Percentiles rank a stretch among this genome's conserved stretches.
These are phyloP conservation scores for Trichoderma polysporum DNA, from an alignment of 2,329 filamentous ascomycete genomes.

Conservation along the genomic window DNA sequence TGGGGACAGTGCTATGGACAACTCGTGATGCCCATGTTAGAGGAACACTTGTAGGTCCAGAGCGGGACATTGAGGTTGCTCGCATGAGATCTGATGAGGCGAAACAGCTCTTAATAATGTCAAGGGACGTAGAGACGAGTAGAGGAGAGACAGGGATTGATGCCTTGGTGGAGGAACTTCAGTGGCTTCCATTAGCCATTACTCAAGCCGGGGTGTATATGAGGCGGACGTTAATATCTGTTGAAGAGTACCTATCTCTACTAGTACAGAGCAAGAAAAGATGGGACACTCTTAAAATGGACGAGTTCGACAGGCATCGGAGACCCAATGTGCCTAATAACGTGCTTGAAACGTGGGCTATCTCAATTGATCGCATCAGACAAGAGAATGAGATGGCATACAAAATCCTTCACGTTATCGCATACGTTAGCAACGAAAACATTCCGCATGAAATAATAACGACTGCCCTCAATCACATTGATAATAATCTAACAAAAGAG, in stretches of 20 bases:
- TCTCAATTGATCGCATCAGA: neutral
- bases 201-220: neutral
- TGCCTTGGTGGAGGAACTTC: neutral
- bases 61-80: neutral
- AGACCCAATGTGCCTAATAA: neutral
- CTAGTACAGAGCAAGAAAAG: neutral
- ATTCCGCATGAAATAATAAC: neutral
- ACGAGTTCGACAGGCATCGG: neutral
- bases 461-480: neutral
- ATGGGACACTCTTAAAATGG: neutral
- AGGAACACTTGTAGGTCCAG: neutral
- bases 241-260: neutral
- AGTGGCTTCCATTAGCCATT: neutral
- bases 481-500: no score
- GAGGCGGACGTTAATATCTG: neutral
- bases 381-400: neutral
- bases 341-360: neutral
- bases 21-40: neutral
- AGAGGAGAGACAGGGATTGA: neutral
- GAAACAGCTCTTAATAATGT: neutral
- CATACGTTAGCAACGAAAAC: neutral
- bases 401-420: neutral
- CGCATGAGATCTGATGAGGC: neutral
- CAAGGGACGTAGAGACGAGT: neutral
- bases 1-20: neutral